A percentile compares a stretch with the other conserved stretches of the same genome.
Evolutionary conservation across 805 yeast species (phyloP).

Genomic region (Saccharomycopsis sp.): DNA sequence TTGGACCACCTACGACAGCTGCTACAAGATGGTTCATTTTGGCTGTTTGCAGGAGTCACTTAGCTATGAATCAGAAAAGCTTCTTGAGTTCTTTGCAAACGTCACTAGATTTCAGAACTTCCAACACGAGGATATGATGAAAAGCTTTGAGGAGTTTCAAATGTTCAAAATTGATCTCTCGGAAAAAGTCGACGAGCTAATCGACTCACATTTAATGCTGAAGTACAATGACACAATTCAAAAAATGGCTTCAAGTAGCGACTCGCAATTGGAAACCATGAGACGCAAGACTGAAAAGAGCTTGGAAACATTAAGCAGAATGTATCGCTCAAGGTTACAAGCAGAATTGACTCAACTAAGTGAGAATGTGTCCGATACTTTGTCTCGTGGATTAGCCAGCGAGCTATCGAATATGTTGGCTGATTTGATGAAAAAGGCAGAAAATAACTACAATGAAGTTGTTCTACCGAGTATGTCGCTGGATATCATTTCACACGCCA

Average conservation of each 20-base stretch:
- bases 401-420: background rate
- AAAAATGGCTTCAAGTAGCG: background rate
- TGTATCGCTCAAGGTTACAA: background rate
- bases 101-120: background rate
- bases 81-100: slow-evolving; percentile 7
- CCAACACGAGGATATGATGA: background rate
- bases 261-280: background rate
- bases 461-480: background rate
- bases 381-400: background rate
- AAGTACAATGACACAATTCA: background rate
- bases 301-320: background rate
- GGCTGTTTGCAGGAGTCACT: slow-evolving; percentile 16
- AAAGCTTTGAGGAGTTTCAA: background rate
- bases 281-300: background rate
- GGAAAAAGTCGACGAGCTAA: background rate
- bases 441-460: background rate
- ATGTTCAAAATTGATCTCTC: background rate
- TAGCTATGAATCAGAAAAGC: slow-evolving; percentile 7
- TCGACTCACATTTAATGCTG: background rate
- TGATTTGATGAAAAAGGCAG: background rate
- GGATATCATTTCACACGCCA: background rate
- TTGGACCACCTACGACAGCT: slow-evolving; percentile 20
- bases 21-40: slow-evolving; percentile 14
- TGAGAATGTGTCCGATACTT: background rate
- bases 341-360: background rate